Base-by-base conservation (phyloP, 257 asterid genomes). In the Apocynum venetum region DNA sequence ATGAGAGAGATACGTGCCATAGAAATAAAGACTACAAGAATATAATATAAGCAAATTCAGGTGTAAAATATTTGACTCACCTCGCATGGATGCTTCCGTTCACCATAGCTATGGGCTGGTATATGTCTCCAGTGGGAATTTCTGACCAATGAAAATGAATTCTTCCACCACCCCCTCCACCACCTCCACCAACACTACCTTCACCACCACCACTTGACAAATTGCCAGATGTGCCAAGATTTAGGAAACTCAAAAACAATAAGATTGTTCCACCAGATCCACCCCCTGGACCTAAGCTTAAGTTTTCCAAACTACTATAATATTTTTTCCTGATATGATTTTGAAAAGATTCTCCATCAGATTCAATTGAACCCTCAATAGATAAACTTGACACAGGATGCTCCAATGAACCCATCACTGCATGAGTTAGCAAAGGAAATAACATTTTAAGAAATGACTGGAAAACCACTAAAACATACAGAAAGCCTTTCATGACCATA, bases 151-250 rank as follows among this genome's bases (percentile, higher is more conserved):
- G 97, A 61, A 96, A 91, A 86, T 96, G 98, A 75, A 96, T 89
- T 87, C 99, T 92, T 78, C 99, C 99, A 76, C 99, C 99, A 53
- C 99, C 99, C 3, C 99, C 99, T 1, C 98, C 99, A 2, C 98
- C 97, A 38, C 93, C 94, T 56, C 96, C 96, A 74, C 80, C 66
- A 75, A 81, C 82, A 84, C 93, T 88, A 81, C 97, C 96, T 71
- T 83, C 82, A 65, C 99, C 99, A 69, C 99, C 99, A 81, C 77
- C 86, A 86, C 93, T 92, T 77, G 99, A 90, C 77, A 96, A 80
- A 82, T 75, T 84, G 61, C 97, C 97, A 80, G 89, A 80, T 41
- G 74, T 87, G 64, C 86, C 84, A 76, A 96, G 89, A 78, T 83
- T 75, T 78, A 96, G 84, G 85, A 78, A 69, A 53, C 81, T 92